Evolutionary conservation across 1,284 basidiomycete genomes (phyloP).

Genomic region (Tranzscheliella williamsii): DNA sequence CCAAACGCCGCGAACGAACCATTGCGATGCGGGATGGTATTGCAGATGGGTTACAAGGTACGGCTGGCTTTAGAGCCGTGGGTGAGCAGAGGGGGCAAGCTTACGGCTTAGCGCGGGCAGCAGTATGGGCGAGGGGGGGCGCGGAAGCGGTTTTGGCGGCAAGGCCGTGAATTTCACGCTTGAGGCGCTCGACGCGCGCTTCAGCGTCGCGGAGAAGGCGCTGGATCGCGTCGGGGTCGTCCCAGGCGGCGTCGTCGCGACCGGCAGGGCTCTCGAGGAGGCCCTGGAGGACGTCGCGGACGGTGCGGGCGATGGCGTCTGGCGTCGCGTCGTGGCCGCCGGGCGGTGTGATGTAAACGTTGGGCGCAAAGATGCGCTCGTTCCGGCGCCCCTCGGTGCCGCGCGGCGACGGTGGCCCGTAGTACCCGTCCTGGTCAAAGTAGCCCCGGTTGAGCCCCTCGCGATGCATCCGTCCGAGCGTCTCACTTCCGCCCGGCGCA

Average conservation of each 20-base stretch:
- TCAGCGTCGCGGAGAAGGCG: not conserved
- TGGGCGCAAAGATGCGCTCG: conserved; percentile 28
- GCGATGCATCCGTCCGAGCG: conserved; percentile 15
- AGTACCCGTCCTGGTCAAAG: conserved; percentile 21
- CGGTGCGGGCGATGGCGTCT: conserved; percentile 55
- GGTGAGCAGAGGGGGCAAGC: too few relatives aligned
- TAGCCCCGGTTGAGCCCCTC: conserved; percentile 27
- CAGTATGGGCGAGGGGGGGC: too few relatives aligned
- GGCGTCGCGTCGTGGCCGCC: conserved; percentile 27
- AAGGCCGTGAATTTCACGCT: not conserved
- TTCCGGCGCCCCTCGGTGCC: not conserved
- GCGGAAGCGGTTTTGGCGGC: too few relatives aligned
- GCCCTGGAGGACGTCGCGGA: conserved; percentile 55
- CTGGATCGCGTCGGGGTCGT: not conserved
- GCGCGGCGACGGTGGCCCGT: conserved; percentile 13
- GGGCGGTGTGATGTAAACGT: conserved; percentile 32
- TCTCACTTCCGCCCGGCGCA: too few relatives aligned
- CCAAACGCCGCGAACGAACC: too few relatives aligned
- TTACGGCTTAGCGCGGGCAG: too few relatives aligned
- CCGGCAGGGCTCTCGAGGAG: conserved; percentile 39
- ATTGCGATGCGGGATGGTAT: too few relatives aligned
- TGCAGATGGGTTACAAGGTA: too few relatives aligned
- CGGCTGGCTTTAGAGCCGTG: too few relatives aligned
- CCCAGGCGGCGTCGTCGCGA: not conserved
- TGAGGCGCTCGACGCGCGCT: not conserved